phyloP scores from a whole-genome alignment of 441 rosid genomes.

The Gossypium schwendimanii region DNA sequence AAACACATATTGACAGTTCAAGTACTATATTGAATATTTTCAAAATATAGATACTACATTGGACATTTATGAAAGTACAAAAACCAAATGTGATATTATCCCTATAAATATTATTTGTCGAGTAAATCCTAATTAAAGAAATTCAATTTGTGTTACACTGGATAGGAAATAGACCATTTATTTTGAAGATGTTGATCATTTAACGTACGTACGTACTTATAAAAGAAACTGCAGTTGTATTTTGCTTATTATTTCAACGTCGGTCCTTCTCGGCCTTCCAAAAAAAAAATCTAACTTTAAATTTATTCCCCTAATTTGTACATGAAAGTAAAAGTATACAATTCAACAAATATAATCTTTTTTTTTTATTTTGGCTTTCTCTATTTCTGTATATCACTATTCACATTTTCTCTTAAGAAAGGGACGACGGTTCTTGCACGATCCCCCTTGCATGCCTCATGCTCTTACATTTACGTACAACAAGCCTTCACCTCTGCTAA shows the following conservation, averaged over 20 bases:
- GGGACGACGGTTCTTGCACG: slow-evolving; percentile 20
- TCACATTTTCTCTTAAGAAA: slow-evolving; percentile 12
- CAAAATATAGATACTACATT: too few relatives aligned
- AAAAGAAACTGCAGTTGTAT: too few relatives aligned
- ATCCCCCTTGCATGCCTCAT: slow-evolving; percentile 16
- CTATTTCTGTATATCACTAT: slow-evolving; percentile 16
- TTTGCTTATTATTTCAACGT: background rate
- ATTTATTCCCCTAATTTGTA: slow-evolving; percentile 32
- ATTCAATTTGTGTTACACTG: background rate
- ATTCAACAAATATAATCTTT: background rate
- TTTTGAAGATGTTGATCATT: background rate
- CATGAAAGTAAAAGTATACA: slow-evolving; percentile 20
- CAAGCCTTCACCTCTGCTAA: background rate
- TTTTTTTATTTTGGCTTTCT: slow-evolving; percentile 13
- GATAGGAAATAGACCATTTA: background rate
- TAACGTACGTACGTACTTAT: too few relatives aligned
- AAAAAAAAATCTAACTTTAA: slow-evolving; percentile 13
- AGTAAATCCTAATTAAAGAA: background rate
- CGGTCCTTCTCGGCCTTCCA: background rate
- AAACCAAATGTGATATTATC: too few relatives aligned
- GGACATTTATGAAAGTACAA: too few relatives aligned
- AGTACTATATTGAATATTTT: too few relatives aligned
- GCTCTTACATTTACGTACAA: background rate
- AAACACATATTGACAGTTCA: too few relatives aligned
- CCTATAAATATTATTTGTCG: background rate